phyloP scores from a whole-genome alignment of 169 alveolate genomes.

The Babesia bigemina region DNA sequence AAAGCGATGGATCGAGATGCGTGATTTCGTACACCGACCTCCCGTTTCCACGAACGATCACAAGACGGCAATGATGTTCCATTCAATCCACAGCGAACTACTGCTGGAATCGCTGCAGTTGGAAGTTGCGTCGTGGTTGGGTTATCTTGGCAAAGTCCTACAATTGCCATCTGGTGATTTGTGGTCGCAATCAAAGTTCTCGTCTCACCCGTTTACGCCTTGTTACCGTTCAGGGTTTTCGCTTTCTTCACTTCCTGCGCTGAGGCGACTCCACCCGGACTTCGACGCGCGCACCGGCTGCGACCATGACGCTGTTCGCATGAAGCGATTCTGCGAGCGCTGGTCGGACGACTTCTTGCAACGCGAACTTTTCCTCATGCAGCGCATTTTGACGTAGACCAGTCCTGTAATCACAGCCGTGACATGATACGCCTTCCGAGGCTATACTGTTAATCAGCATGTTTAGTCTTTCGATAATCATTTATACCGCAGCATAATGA shows the following conservation, averaged over 20 bases:
- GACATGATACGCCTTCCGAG: no score
- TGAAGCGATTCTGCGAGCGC: slow-evolving; percentile 9
- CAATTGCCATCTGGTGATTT: background rate
- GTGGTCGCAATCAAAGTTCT: slow-evolving; percentile 14
- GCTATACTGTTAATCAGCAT: no score
- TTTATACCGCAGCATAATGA: no score
- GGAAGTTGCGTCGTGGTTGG: slow-evolving; percentile 39
- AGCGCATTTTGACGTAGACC: slow-evolving; percentile 17
- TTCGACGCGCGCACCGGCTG: slow-evolving; percentile 37
- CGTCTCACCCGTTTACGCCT: slow-evolving; percentile 23
- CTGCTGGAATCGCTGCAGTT: slow-evolving; percentile 51
- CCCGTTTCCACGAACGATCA: slow-evolving; percentile 13
- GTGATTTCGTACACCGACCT: background rate
- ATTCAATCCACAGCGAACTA: slow-evolving; percentile 33
- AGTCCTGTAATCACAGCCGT: no score
- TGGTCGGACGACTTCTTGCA: slow-evolving; percentile 42
- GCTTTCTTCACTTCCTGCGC: slow-evolving; percentile 39
- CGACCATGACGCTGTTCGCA: slow-evolving; percentile 42
- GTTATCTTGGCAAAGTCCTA: background rate
- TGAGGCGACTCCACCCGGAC: slow-evolving; percentile 45
- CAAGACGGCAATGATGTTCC: background rate
- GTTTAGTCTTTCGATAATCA: no score
- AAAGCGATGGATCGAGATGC: slow-evolving; percentile 27
- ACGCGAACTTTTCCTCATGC: slow-evolving; percentile 40
- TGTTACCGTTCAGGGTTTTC: slow-evolving; percentile 36